These are phyloP conservation scores for Aquilaria malaccensis DNA, from an alignment of 345 rosid genomes.

Conservation along the genomic window DNA sequence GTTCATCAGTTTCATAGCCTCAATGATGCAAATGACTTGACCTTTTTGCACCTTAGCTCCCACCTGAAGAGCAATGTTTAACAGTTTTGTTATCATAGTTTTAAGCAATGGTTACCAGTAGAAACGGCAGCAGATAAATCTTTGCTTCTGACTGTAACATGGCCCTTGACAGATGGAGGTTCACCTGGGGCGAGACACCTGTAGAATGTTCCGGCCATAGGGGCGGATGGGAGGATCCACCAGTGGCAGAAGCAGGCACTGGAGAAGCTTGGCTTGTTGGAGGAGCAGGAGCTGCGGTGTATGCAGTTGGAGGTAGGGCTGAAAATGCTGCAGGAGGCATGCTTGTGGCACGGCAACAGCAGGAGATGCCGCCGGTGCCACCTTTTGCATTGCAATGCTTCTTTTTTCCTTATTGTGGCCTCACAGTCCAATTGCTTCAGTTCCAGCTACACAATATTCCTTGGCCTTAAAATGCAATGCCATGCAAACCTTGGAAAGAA, in stretches of 20 bases:
- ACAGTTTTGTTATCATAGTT: background rate
- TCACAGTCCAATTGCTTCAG: slow-evolving; percentile 84
- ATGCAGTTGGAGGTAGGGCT: slow-evolving; percentile 21
- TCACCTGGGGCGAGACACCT: slow-evolving; percentile 81
- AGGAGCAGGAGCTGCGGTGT: background rate
- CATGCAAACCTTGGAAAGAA: background rate
- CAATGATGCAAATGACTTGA: slow-evolving; percentile 86
- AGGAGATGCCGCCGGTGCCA: slow-evolving; percentile 30
- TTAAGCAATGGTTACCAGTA: background rate
- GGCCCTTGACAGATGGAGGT: slow-evolving; percentile 81
- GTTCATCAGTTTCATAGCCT: slow-evolving; percentile 98
- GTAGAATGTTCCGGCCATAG: slow-evolving; percentile 98
- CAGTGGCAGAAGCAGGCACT: slow-evolving; percentile 31
- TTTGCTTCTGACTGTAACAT: background rate
- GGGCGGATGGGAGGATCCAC: slow-evolving; percentile 57
- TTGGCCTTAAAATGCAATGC: slow-evolving; percentile 24
- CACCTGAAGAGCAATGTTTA: slow-evolving; percentile 32
- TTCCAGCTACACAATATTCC: slow-evolving; percentile 76
- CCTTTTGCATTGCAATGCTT: slow-evolving; percentile 55
- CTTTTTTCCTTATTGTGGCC: slow-evolving; percentile 71
- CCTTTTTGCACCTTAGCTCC: slow-evolving; percentile 98
- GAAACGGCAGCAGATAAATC: background rate
- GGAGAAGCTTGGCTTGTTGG: background rate
- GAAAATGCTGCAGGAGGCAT: slow-evolving; percentile 37
- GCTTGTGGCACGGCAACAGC: slow-evolving; percentile 32